Percentiles rank a stretch among this genome's conserved stretches.
Evolutionary conservation across 148 eudicot species (phyloP).

Genomic region (Fagopyrum esculentum): DNA sequence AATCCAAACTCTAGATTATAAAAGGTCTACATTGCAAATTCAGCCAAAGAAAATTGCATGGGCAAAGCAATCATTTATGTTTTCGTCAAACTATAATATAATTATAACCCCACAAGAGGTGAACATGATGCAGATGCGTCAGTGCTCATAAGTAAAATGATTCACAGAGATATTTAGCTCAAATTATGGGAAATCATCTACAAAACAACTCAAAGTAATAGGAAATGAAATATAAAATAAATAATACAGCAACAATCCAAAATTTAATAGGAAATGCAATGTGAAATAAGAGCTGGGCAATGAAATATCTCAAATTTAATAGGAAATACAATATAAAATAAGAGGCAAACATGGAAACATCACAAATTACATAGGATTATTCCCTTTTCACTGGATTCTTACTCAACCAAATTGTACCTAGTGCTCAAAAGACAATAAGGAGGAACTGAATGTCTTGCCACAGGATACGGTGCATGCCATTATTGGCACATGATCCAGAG

Average conservation of each 20-base stretch:
- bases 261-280: not conserved
- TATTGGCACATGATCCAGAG: constrained; percentile 99
- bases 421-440: not conserved
- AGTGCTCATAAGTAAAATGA: too few species aligned
- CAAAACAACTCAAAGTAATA: too few species aligned
- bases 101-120: not conserved
- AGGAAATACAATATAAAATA: not conserved
- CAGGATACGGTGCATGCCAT: constrained; percentile 75
- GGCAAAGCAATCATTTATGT: not conserved
- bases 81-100: not conserved
- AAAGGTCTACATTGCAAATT: too few species aligned
- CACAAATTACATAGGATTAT: not conserved
- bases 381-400: not conserved
- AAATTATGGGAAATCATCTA: too few species aligned
- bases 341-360: not conserved
- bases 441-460: constrained; percentile 46
- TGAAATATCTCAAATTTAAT: not conserved
- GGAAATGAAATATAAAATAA: too few species aligned
- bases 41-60: not conserved
- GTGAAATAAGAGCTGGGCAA: not conserved
- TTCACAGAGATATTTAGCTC: too few species aligned
- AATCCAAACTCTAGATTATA: too few species aligned
- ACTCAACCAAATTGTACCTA: not conserved
- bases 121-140: not conserved
- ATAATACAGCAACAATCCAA: too few species aligned